Evolutionary conservation across 257 asterid species (phyloP).

Genomic region (Penstemon newberryi): DNA sequence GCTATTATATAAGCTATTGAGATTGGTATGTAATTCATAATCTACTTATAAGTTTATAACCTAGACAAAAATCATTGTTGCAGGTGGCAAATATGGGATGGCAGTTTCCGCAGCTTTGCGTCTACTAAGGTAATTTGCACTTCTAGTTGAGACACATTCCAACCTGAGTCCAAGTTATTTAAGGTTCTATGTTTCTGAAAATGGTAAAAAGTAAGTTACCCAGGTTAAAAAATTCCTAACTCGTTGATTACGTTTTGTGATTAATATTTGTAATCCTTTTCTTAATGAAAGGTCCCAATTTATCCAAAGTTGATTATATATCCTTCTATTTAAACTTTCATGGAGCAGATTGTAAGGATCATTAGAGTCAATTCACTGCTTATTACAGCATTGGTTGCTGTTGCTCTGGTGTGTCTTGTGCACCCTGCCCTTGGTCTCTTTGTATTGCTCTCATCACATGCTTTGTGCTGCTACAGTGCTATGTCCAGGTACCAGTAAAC

Average conservation of each 20-base stretch:
- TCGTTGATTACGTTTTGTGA: slow-evolving; percentile 2
- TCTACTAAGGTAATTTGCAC: slow-evolving; percentile 62
- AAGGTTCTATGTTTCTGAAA: slow-evolving; percentile 7
- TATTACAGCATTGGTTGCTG: slow-evolving; percentile 61
- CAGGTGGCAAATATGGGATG: slow-evolving; percentile 75
- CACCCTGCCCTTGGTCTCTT: slow-evolving; percentile 95
- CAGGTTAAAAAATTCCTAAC: slow-evolving; percentile 7
- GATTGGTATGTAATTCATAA: slow-evolving; percentile 3
- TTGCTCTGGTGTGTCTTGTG: slow-evolving; percentile 63
- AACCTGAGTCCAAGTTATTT: slow-evolving; percentile 3
- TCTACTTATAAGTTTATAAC: slow-evolving; percentile 25
- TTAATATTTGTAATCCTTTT: slow-evolving; percentile 15
- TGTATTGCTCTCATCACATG: slow-evolving; percentile 69
- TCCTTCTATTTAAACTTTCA: slow-evolving; percentile 18
- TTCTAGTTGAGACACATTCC: neutral
- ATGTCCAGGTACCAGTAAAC: slow-evolving; percentile 61
- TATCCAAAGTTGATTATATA: slow-evolving; percentile 2
- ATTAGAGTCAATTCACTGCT: slow-evolving; percentile 55
- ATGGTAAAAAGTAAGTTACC: slow-evolving; percentile 22
- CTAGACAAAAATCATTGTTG: slow-evolving; percentile 38
- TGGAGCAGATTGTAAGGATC: slow-evolving; percentile 71
- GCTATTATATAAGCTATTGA: neutral
- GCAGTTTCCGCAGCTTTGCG: slow-evolving; percentile 45
- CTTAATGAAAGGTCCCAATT: slow-evolving; percentile 11
- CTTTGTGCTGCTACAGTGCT: slow-evolving; percentile 69